These are phyloP conservation scores for Nemania sp. DNA, from an alignment of 2,329 filamentous ascomycete species.

Conservation along the genomic window DNA sequence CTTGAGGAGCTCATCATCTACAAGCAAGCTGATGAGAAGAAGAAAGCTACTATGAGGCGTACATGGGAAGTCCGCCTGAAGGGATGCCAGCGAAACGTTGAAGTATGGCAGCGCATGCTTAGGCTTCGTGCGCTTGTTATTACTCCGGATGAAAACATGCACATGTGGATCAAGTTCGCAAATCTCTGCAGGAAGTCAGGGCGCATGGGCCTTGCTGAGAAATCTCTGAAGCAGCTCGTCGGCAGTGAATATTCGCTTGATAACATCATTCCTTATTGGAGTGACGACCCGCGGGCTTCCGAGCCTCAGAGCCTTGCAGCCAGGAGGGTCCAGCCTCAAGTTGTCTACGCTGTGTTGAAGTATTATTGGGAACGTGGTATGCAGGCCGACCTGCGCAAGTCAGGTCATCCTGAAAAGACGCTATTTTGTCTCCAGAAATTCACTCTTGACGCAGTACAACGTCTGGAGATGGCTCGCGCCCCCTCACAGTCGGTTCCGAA, in stretches of 20 bases:
- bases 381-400: constrained; percentile 49
- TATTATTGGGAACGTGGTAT: constrained; percentile 91
- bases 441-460: constrained; percentile 60
- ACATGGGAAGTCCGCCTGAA: constrained; percentile 96
- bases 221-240: constrained; percentile 89
- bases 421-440: constrained; percentile 63
- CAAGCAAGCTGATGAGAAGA: constrained; percentile 89
- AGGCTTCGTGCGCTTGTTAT: constrained; percentile 93
- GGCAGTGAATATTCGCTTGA: constrained; percentile 68
- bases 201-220: constrained; percentile 91
- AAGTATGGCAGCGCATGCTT: constrained; percentile 98
- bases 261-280: constrained; percentile 63
- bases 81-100: constrained; percentile 94
- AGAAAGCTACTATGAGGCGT: constrained; percentile 85
- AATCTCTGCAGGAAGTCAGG: constrained; percentile 97
- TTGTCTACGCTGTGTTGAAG: constrained; percentile 96
- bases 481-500: constrained; percentile 51
- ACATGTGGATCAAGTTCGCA: constrained; percentile 99
- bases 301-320: constrained; percentile 40
- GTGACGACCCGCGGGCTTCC: constrained; percentile 44
- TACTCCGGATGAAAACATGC: constrained; percentile 87
- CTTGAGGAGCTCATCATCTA: constrained; percentile 97
- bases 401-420: constrained; percentile 56
- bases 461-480: constrained; percentile 56
- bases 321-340: constrained; percentile 67